A percentile compares a stretch with the other conserved stretches of the same genome.
phyloP scores from a whole-genome alignment of 2,329 filamentous ascomycete genomes.

The Dactylellina haptotyla region DNA sequence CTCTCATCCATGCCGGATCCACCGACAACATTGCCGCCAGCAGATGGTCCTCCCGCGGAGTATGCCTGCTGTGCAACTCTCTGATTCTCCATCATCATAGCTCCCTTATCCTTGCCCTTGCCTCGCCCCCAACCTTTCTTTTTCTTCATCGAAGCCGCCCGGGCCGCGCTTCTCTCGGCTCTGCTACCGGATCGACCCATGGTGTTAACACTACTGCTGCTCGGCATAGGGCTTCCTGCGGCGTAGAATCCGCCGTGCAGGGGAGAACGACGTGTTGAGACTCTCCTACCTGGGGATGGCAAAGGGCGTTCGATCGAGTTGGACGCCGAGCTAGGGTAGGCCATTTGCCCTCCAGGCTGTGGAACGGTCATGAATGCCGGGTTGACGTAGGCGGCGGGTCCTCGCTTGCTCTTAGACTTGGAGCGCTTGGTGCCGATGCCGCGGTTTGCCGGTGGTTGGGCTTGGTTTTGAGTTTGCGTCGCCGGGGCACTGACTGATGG shows the following conservation, averaged over 20 bases:
- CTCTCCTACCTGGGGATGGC: conserved; percentile 42
- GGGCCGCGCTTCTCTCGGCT: conserved; percentile 56
- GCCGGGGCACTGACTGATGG: background rate
- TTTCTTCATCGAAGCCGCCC: conserved; percentile 55
- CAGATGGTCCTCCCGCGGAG: background rate
- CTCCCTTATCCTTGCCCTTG: conserved; percentile 42
- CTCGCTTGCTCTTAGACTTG: conserved; percentile 20
- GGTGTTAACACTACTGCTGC: conserved; percentile 49
- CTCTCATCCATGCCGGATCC: conserved; percentile 46
- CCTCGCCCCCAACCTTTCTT: conserved; percentile 54
- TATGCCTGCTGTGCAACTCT: background rate
- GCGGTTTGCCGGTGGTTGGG: conserved; percentile 9
- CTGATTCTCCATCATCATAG: conserved; percentile 29
- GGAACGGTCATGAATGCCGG: conserved; percentile 44
- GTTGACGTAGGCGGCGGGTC: conserved; percentile 29
- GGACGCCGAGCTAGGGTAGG: conserved; percentile 9
- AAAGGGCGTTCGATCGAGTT: conserved; percentile 20
- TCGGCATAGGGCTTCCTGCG: conserved; percentile 14
- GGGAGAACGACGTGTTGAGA: conserved; percentile 37
- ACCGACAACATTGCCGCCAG: conserved; percentile 27
- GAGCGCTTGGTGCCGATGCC: conserved; percentile 18
- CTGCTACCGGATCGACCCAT: conserved; percentile 50
- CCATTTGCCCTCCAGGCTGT: conserved; percentile 4
- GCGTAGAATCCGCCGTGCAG: conserved; percentile 45
- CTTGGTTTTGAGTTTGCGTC: background rate